These are phyloP conservation scores for Termitomyces sp. DNA, from an alignment of 768 basidiomycete species.

Conservation along the genomic window DNA sequence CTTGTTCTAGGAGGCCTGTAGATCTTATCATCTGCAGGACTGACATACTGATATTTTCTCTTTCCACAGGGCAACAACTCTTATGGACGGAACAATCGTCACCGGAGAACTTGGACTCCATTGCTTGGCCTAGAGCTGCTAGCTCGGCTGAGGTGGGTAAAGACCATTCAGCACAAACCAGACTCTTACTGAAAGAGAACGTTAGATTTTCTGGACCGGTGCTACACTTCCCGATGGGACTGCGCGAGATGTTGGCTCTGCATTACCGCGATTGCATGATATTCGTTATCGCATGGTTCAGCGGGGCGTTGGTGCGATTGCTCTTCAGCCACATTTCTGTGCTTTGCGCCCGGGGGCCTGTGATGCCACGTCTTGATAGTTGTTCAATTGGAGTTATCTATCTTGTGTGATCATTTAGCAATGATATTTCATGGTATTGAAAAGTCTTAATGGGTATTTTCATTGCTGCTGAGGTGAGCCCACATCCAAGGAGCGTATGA, in stretches of 20 bases:
- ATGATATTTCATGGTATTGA: too few species aligned
- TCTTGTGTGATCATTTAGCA: too few species aligned
- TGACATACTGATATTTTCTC: not conserved
- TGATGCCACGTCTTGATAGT: slow-evolving; percentile 21
- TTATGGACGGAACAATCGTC: slow-evolving; percentile 76
- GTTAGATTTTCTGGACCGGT: slow-evolving; percentile 68
- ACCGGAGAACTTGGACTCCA: slow-evolving; percentile 64
- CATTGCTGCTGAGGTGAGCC: not conserved
- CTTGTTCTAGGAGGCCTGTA: slow-evolving; percentile 67
- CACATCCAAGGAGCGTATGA: slow-evolving; percentile 3
- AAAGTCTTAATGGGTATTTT: not conserved
- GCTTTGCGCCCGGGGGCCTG: slow-evolving; percentile 46
- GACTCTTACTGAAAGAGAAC: not conserved
- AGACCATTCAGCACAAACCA: not conserved
- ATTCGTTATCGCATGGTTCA: slow-evolving; percentile 44
- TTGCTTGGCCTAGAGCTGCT: slow-evolving; percentile 71
- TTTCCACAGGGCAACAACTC: slow-evolving; percentile 49
- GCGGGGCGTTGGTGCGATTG: slow-evolving; percentile 42
- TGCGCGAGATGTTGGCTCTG: slow-evolving; percentile 30
- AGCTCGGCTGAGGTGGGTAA: slow-evolving; percentile 54
- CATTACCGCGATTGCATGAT: slow-evolving; percentile 46
- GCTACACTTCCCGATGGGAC: slow-evolving; percentile 34
- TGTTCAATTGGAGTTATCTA: too few species aligned
- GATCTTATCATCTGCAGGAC: too few species aligned
- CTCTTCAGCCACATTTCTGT: slow-evolving; percentile 58